These are phyloP conservation scores for Pseudogymnoascus sp. DNA, from an alignment of 2,329 filamentous ascomycete genomes.

Conservation along the genomic window DNA sequence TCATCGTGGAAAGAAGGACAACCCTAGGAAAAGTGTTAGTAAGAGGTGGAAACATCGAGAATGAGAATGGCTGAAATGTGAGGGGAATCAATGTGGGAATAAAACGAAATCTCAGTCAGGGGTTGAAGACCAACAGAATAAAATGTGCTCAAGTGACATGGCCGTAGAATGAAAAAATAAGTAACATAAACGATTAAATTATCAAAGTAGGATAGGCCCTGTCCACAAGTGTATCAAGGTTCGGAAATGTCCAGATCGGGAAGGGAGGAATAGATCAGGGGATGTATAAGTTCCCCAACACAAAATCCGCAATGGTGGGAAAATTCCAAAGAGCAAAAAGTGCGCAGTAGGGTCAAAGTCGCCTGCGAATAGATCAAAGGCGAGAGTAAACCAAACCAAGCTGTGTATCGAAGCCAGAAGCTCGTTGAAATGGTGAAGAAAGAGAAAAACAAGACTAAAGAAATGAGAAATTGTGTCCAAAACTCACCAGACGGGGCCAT, in stretches of 20 bases:
- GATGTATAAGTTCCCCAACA: neutral
- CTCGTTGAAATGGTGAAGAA: neutral
- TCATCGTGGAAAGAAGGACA: conserved; percentile 53
- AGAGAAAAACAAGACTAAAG: neutral
- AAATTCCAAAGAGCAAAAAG: neutral
- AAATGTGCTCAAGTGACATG: neutral
- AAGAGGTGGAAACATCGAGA: conserved; percentile 16
- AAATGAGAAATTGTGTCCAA: neutral
- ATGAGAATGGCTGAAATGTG: neutral
- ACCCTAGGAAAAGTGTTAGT: conserved; percentile 39
- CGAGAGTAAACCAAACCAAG: neutral
- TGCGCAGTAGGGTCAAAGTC: neutral
- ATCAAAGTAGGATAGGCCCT: neutral
- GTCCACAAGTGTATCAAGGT: neutral
- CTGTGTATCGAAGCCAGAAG: neutral
- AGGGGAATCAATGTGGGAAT: neutral
- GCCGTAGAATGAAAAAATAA: neutral
- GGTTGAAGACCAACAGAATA: neutral
- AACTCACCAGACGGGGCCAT: conserved; percentile 61
- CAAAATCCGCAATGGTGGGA: neutral
- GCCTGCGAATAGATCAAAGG: neutral
- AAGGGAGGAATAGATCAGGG: neutral
- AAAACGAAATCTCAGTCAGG: neutral
- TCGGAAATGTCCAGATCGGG: neutral
- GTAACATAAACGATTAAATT: neutral